phyloP scores from a whole-genome alignment of 2,329 filamentous ascomycete species.

The Hypoxylon rubiginosum region DNA sequence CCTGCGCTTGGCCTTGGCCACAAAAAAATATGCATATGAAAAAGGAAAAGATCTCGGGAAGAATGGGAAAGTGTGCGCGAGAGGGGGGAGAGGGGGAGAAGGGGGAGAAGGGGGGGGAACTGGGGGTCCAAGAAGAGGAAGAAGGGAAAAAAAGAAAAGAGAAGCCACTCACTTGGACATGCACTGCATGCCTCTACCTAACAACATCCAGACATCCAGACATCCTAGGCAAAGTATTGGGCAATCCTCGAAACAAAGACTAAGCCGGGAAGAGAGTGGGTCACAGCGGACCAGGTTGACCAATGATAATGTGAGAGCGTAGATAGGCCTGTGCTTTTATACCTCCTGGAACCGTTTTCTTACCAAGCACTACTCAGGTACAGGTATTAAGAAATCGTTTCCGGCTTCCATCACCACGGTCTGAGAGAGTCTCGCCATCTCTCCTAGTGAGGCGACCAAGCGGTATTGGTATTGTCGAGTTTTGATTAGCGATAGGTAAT shows the following conservation, averaged over 20 bases:
- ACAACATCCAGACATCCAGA: too few relatives aligned
- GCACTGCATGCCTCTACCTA: constrained; percentile 20
- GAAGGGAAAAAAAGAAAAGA: constrained; percentile 25
- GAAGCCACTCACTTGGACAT: constrained; percentile 39
- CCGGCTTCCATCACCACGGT: constrained; percentile 32
- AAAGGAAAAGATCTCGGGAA: constrained; percentile 19
- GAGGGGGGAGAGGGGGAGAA: neutral
- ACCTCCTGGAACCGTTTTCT: constrained; percentile 28
- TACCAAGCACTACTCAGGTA: constrained; percentile 19
- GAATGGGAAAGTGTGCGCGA: constrained; percentile 32
- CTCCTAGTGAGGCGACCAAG: constrained; percentile 21
- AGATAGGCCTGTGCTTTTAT: constrained; percentile 21
- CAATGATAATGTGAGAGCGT: constrained; percentile 22
- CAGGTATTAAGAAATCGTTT: constrained; percentile 28
- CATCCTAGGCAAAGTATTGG: constrained; percentile 19
- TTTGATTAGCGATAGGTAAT: constrained; percentile 3
- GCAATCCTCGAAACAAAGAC: constrained; percentile 34
- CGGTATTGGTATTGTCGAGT: constrained; percentile 9
- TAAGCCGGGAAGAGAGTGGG: constrained; percentile 28
- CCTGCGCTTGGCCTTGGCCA: constrained; percentile 29
- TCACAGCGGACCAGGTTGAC: constrained; percentile 21
- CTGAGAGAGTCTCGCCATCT: constrained; percentile 21
- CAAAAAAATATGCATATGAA: constrained; percentile 28
- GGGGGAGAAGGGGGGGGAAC: neutral
- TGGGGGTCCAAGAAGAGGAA: constrained; percentile 1